Evolutionary conservation across 177 flowering plant genomes (phyloP).

Genomic region (Vitis hybrid): DNA sequence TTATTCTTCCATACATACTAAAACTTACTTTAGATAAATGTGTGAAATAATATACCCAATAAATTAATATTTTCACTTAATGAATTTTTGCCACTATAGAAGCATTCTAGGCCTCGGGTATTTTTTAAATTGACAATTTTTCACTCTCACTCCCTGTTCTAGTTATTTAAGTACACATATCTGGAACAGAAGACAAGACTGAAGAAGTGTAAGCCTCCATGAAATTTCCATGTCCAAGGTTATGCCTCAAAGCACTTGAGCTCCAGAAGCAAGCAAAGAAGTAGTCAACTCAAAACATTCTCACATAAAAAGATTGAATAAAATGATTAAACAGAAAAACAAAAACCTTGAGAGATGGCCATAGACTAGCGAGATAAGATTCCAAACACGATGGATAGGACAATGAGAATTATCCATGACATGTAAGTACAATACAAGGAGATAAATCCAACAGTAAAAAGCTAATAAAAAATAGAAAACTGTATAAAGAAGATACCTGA

Average conservation of each 20-base stretch:
- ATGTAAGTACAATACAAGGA: background rate
- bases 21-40: no score
- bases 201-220: background rate
- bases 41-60: no score
- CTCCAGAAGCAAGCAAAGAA: background rate
- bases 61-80: no score
- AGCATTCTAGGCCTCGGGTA: no score
- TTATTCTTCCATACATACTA: no score
- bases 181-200: background rate
- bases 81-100: no score
- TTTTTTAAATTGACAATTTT: no score
- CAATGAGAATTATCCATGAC: background rate
- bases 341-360: background rate
- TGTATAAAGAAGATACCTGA: constrained; percentile 57
- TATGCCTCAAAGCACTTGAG: background rate
- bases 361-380: background rate
- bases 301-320: background rate
- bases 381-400: background rate
- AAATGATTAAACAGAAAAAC: background rate
- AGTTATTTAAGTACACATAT: background rate
- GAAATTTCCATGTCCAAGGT: background rate
- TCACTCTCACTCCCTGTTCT: background rate
- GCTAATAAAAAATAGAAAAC: background rate
- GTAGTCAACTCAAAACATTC: background rate
- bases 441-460: background rate